Evolutionary conservation across 1,139 yeast genomes (phyloP), one percentile per base, ranked within the genome.

Genomic region (Kurtzmaniella quercitrusa): DNA sequence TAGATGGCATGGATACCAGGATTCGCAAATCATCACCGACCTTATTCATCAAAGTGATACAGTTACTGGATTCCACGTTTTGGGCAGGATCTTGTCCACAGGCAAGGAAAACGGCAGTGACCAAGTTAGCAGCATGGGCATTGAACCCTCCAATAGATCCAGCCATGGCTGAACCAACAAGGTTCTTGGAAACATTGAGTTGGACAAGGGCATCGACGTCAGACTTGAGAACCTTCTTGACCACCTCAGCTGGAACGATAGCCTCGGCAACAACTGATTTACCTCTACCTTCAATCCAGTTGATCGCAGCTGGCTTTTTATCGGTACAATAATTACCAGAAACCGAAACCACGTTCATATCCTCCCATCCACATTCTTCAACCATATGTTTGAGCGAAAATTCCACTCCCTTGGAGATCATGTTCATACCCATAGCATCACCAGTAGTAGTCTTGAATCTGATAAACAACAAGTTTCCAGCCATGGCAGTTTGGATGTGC

Each of bases 371-470:
- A 62, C 85, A 85, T 56, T 85, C 90, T 58, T 85, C 89, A 41
- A 77, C 81, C 96, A 93, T 90, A 62, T 77, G 81, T 53, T 82
- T 82, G 59, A 93, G 77, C 2, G 96, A 80, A 62, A 73, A 75
- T 64, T 94, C 99, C 43, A 89, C 97, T 64, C 98, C 99, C 68
- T 93, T 93, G 27, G 98, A 93, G 52, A 93, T 94, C 99, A 93
- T 94, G 63, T 93, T 93, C 99, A 93, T 93, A 53, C 98, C 99
- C 99, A 93, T 93, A 16, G 98, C 98, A 72, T 93, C 99, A 65
- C 99, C 99, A 31, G 99, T 93, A 37, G 96, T 90, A 23, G 99
- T 93, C 62, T 91, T 82, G 73, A 93, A 93, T 58, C 98, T 82
- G 56, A 94, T 85, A 60, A 79, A 93, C 56, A 94, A 73, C 52